A percentile compares a stretch with the other conserved stretches of the same genome.
Conservation (phyloP, 2,329 filamentous ascomycete genomes). For the Ophiocordyceps camponoti-rufipedis region DNA sequence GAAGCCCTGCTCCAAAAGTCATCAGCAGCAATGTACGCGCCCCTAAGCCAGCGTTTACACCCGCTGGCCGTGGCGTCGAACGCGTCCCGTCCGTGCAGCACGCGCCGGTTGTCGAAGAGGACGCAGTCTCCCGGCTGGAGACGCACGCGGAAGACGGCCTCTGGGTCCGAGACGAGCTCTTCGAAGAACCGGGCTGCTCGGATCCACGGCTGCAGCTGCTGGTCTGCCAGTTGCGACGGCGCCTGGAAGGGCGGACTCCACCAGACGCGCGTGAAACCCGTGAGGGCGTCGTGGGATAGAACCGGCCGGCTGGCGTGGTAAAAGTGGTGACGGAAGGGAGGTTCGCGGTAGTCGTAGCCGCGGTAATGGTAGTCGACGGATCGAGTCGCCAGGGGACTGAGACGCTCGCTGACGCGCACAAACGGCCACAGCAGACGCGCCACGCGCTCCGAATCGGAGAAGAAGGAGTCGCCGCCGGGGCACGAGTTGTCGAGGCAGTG, state of each 20-base stretch:
- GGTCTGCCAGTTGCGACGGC: constrained; percentile 16
- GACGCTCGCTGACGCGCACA: background rate
- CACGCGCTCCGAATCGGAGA: constrained; percentile 56
- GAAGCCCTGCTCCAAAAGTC: constrained; percentile 21
- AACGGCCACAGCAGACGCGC: constrained; percentile 18
- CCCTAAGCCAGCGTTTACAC: constrained; percentile 62
- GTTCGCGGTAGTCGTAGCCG: constrained; percentile 34
- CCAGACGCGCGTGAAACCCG: constrained; percentile 14
- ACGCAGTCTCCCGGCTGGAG: constrained; percentile 72
- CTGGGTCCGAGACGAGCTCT: constrained; percentile 32
- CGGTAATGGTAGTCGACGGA: constrained; percentile 49
- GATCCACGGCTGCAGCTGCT: constrained; percentile 22
- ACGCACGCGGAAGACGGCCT: constrained; percentile 49
- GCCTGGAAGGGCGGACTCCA: constrained; percentile 74
- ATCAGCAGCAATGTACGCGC: constrained; percentile 54
- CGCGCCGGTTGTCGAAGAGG: constrained; percentile 75
- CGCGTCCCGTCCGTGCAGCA: constrained; percentile 65
- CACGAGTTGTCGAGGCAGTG: constrained; percentile 76
- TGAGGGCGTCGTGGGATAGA: constrained; percentile 17
- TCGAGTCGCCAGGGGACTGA: constrained; percentile 5
- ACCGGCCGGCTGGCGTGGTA: constrained; percentile 43
- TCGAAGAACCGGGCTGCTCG: constrained; percentile 37
- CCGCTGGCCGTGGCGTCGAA: constrained; percentile 40
- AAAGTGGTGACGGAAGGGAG: constrained; percentile 6
- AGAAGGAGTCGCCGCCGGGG: constrained; percentile 68